Evolutionary conservation across 2,329 filamentous ascomycete species (phyloP).

Genomic region (Geosmithia morbida): DNA sequence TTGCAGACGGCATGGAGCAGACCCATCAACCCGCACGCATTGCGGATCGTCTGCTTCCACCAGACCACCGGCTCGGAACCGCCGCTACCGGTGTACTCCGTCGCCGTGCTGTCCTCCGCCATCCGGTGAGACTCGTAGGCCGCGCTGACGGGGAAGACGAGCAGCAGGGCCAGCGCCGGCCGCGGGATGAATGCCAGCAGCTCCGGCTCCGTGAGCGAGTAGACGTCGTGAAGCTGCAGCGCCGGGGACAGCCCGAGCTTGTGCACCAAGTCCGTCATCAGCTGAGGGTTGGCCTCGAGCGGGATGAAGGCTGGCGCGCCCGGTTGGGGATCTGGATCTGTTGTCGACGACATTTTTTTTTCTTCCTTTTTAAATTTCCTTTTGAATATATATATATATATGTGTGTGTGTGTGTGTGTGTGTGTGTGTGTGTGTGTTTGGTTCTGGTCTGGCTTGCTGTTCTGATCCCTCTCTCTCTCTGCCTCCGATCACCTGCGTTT

Average conservation of each 20-base stretch:
- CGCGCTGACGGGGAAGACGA: slow-evolving; percentile 77
- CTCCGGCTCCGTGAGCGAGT: slow-evolving; percentile 73
- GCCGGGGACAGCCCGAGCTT: slow-evolving; percentile 68
- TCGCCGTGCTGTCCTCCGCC: slow-evolving; percentile 51
- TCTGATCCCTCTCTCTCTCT: too few relatives aligned
- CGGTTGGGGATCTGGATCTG: slow-evolving; percentile 20
- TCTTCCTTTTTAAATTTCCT: too few relatives aligned
- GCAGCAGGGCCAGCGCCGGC: slow-evolving; percentile 73
- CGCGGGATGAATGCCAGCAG: slow-evolving; percentile 79
- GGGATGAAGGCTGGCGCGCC: slow-evolving; percentile 36
- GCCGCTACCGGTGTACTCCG: slow-evolving; percentile 55
- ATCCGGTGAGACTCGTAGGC: slow-evolving; percentile 65
- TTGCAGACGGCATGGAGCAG: slow-evolving; percentile 73
- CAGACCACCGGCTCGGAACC: slow-evolving; percentile 65
- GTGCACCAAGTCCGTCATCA: slow-evolving; percentile 74
- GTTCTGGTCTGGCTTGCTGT: too few relatives aligned
- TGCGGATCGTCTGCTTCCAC: slow-evolving; percentile 91
- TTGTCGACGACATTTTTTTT: not conserved
- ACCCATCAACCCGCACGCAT: slow-evolving; percentile 85
- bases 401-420: not conserved
- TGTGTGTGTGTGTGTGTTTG: too few relatives aligned
- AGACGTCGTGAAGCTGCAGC: slow-evolving; percentile 80
- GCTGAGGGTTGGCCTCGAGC: slow-evolving; percentile 65
- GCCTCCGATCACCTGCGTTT: too few relatives aligned
- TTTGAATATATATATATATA: too few relatives aligned